Conservation (phyloP, 129 eudicot genomes). For the Rutidosis leptorrhynchoides region DNA sequence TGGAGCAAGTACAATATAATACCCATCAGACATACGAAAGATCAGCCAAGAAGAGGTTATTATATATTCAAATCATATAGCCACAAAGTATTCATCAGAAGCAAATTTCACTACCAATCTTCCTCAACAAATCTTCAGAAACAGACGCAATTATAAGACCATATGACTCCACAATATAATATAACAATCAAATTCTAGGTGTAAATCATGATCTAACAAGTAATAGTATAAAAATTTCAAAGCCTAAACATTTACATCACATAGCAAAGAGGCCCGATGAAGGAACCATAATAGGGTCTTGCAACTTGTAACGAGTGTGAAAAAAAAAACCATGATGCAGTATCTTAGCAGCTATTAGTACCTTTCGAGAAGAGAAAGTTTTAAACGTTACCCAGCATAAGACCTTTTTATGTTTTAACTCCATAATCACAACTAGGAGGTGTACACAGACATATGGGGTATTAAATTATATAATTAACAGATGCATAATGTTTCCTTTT, state of each 20-base stretch:
- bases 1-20: conserved; percentile 24
- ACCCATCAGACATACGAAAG: neutral
- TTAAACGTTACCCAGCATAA: too few species aligned
- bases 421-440: neutral
- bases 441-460: neutral
- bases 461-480: neutral
- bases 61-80: neutral
- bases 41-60: conserved; percentile 7
- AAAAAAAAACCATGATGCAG: neutral
- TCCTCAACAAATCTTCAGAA: too few species aligned
- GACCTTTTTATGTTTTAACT: neutral
- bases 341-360: neutral
- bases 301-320: neutral
- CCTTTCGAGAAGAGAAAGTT: neutral
- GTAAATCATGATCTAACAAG: too few species aligned
- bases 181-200: too few species aligned
- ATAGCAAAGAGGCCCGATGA: neutral
- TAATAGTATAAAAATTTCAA: conserved; percentile 32
- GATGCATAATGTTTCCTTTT: conserved; percentile 1
- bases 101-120: too few species aligned
- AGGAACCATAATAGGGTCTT: neutral
- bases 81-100: too few species aligned
- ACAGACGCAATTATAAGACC: too few species aligned
- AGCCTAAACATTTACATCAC: neutral
- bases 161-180: too few species aligned